These are phyloP conservation scores for Lactarius indigo DNA, from an alignment of 768 basidiomycete species.

Conservation along the genomic window DNA sequence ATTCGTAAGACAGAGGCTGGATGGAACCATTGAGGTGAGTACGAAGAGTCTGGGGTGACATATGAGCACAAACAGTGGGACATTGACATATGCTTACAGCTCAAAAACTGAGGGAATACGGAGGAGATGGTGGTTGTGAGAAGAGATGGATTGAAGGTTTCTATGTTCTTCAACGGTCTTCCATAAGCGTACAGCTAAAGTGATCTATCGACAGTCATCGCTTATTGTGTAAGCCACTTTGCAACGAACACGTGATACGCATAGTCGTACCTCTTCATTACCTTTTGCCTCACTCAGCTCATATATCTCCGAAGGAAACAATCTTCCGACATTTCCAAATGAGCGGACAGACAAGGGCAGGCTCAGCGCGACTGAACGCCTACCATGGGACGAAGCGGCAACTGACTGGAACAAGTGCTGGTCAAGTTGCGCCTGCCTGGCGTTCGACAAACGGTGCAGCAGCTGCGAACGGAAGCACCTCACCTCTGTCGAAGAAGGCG, in stretches of 20 bases:
- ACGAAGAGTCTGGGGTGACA: not conserved
- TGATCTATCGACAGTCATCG: not conserved
- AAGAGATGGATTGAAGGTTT: not conserved
- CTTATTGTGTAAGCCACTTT: not conserved
- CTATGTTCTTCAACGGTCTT: not conserved
- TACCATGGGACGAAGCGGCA: slow-evolving; percentile 26
- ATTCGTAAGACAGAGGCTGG: not conserved
- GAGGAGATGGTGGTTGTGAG: slow-evolving; percentile 8
- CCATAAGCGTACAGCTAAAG: no score
- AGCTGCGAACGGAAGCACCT: slow-evolving; percentile 10
- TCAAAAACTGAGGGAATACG: not conserved
- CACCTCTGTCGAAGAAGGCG: slow-evolving; percentile 11
- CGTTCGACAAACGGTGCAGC: slow-evolving; percentile 3
- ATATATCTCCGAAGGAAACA: slow-evolving; percentile 3
- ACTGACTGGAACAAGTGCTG: slow-evolving; percentile 20
- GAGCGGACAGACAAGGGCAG: slow-evolving; percentile 18
- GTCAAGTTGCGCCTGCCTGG: slow-evolving; percentile 25
- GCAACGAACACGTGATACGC: slow-evolving; percentile 2
- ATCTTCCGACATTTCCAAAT: slow-evolving; percentile 4
- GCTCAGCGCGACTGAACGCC: slow-evolving; percentile 18
- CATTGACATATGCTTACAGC: not conserved
- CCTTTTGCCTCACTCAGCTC: not conserved
- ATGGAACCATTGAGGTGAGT: slow-evolving; percentile 10
- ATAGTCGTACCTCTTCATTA: not conserved
- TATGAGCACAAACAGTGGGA: not conserved